Evolutionary conservation across 1,139 yeast genomes (phyloP).

Genomic region (Pichia sp.): DNA sequence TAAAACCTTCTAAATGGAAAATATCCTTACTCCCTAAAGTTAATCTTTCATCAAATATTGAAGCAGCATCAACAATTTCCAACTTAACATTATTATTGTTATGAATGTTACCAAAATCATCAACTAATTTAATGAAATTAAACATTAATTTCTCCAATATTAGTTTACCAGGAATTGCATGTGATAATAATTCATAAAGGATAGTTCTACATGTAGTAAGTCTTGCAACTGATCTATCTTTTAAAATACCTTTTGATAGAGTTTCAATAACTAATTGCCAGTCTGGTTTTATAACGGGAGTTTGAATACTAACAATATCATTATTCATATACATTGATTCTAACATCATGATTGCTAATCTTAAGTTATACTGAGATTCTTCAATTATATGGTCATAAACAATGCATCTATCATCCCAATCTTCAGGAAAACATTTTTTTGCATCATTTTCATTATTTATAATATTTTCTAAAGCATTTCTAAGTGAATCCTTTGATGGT

Average conservation of each 20-base stretch:
- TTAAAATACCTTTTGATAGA: slow-evolving; percentile 53
- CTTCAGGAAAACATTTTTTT: slow-evolving; percentile 36
- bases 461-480: slow-evolving; percentile 46
- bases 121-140: slow-evolving; percentile 42
- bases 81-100: slow-evolving; percentile 31
- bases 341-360: slow-evolving; percentile 70
- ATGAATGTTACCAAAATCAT: slow-evolving; percentile 24
- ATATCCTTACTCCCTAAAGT: slow-evolving; percentile 84
- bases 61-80: slow-evolving; percentile 58
- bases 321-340: slow-evolving; percentile 81
- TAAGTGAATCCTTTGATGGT: slow-evolving; percentile 57
- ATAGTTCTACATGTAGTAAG: slow-evolving; percentile 68
- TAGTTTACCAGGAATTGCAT: slow-evolving; percentile 83
- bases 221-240: slow-evolving; percentile 62
- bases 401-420: slow-evolving; percentile 33
- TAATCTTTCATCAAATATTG: slow-evolving; percentile 80
- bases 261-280: slow-evolving; percentile 77
- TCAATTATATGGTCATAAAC: slow-evolving; percentile 49
- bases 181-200: slow-evolving; percentile 80
- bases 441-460: slow-evolving; percentile 51
- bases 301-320: slow-evolving; percentile 40
- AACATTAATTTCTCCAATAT: slow-evolving; percentile 65
- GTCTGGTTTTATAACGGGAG: slow-evolving; percentile 57
- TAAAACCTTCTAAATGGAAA: slow-evolving; percentile 90
- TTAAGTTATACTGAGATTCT: slow-evolving; percentile 60